Evolutionary conservation across 441 rosid species (phyloP), one percentile per base, ranked within the genome.

Genomic region (Codiaeum variegatum): DNA sequence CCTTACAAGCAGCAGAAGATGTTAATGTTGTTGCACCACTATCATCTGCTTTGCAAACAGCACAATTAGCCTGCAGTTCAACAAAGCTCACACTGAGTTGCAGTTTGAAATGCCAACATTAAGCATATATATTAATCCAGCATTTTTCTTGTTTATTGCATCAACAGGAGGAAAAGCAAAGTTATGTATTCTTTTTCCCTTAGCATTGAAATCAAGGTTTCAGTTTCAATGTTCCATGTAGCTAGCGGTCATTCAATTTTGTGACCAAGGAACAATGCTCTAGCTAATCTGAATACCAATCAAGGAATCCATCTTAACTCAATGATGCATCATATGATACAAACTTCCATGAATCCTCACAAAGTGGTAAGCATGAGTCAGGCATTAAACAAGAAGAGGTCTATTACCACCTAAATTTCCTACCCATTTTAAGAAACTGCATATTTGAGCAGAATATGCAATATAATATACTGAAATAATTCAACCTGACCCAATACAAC

Each of bases 31-130:
- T 91, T 70, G 92, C 95, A 73, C 94, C 97, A 78, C 88, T 88
- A 77, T 91, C 96, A 81, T 96, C 99, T 69, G 94, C 97, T 84
- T 84, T 96, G 83, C 99, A 91, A 75, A 93, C 97, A 70, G 97
- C 91, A 83, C 90, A 91, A 79, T 90, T 96, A 42, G 96, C 98
- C 99, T 96, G 85, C 77, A 79, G 19, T 75, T 78, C 69, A 68
- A 67, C n/a, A 62, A 38, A 73, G 65, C 56, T n/a, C 26, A 55
- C 8, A 16, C 75, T 68, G 69, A 52, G 67, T 71, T 66, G 59
- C 68, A 67, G 16, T 1, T 36, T 18, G 28, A 31, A 61, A 34
- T n/a, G 21, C 26, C 28, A 29, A 18, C 56, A 73, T 28, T 16
- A 59, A 24, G 10, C 42, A 47, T 11, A 24, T n/a, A 38, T 5